Base-by-base conservation (phyloP, 148 eudicot species). In the Vaccinium corymbosum region DNA sequence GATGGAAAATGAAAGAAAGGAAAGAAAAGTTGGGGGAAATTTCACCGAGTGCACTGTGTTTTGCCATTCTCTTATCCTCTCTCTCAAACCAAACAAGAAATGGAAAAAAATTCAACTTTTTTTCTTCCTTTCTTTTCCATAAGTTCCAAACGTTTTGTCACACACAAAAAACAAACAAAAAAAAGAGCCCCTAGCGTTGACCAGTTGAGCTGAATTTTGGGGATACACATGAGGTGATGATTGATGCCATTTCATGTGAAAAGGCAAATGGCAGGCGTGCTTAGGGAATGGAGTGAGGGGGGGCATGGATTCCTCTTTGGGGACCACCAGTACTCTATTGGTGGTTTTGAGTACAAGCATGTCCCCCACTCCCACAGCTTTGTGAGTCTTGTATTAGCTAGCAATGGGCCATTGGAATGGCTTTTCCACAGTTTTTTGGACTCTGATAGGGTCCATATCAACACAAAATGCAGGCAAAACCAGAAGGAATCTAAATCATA, bases 201-300 rank as follows among this genome's bases (percentile, higher is more conserved):
- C 38, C 49, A 72, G 11, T 32, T 72, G 76, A 38, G 76, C 46
- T 72, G 50, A 49, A 8, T 15, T 82, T 77, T 62, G 57, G 88
- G 80, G 90, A 88, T 64, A 85, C 89, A 91, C 29, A 32, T 17
- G 85, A 80, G 87, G 84, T 86, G 86, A 88, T 92, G 90, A 92
- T 89, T 27, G 66, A 88, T 61, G 51, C 22, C 83, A 81, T 85
- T 86, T 85, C 80, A 87, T 84, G 92, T 85, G 32, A 29, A 89
- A 87, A 78, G 73, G 87, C 46, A 42, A 35, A 35, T 35, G 46
- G 46, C 46, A 4, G 6, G 46, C 90, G 85, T 88, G 90, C 90
- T 64, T 52, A 73, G 51, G 83, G 62, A 81, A 84, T 78, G 84
- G 70, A 87, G 32, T 75, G 80, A 68, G 22, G 6, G 6, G 6